These are phyloP conservation scores for Kernera saxatilis DNA, from an alignment of 345 rosid genomes.

Conservation along the genomic window DNA sequence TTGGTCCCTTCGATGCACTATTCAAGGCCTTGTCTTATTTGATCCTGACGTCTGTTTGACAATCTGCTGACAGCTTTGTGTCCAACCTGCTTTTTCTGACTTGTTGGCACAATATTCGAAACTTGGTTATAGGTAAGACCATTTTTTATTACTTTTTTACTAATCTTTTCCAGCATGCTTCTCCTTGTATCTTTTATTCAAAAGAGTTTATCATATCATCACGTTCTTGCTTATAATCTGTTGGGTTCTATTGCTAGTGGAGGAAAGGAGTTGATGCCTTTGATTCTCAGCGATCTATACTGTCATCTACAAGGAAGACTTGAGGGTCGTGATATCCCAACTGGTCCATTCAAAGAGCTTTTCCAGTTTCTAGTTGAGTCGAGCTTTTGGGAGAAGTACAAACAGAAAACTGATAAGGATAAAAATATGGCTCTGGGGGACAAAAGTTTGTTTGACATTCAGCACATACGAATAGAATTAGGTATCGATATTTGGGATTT, in stretches of 20 bases:
- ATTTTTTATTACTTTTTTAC: not conserved
- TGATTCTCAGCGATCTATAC: slow-evolving; percentile 67
- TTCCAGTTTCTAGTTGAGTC: slow-evolving; percentile 58
- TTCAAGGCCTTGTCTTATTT: slow-evolving; percentile 10
- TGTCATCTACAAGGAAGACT: slow-evolving; percentile 87
- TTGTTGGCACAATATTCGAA: slow-evolving; percentile 58
- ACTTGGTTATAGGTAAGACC: slow-evolving; percentile 66
- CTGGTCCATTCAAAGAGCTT: slow-evolving; percentile 87
- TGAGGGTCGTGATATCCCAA: slow-evolving; percentile 73
- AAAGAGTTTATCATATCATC: not conserved
- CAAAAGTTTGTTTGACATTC: slow-evolving; percentile 44
- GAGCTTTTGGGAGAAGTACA: slow-evolving; percentile 47
- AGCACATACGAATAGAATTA: slow-evolving; percentile 43
- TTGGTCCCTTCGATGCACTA: not conserved
- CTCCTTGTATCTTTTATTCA: slow-evolving; percentile 11
- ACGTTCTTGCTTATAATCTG: not conserved
- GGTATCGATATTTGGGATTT: slow-evolving; percentile 69
- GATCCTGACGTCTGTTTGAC: slow-evolving; percentile 14
- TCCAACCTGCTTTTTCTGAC: slow-evolving; percentile 74
- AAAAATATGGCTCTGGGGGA: slow-evolving; percentile 28
- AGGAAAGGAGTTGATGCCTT: slow-evolving; percentile 56
- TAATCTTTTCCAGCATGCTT: not conserved
- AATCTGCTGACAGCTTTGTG: slow-evolving; percentile 53
- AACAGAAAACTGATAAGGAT: slow-evolving; percentile 32
- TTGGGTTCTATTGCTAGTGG: slow-evolving; percentile 48